Evolutionary conservation across 2,329 filamentous ascomycete genomes (phyloP).

Genomic region (Tetracladium maxilliforme): DNA sequence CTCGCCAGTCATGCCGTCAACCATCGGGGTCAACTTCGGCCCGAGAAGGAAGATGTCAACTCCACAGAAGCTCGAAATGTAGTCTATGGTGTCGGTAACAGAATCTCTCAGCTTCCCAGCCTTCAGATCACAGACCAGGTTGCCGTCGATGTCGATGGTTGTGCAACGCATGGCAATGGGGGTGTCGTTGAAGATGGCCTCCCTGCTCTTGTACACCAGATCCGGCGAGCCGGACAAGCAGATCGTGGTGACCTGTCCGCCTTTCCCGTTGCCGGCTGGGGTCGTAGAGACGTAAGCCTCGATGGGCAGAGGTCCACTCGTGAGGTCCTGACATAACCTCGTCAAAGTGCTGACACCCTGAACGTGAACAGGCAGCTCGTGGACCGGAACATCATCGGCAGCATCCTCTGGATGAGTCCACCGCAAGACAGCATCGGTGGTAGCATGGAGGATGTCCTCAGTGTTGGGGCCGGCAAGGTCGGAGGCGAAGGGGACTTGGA

Average conservation of each 20-base stretch:
- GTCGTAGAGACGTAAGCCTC: slow-evolving; percentile 76
- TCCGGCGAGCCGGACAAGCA: slow-evolving; percentile 82
- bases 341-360: slow-evolving; percentile 72
- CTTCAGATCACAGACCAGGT: slow-evolving; percentile 65
- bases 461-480: slow-evolving; percentile 84
- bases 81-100: slow-evolving; percentile 75
- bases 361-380: slow-evolving; percentile 83
- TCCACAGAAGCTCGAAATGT: slow-evolving; percentile 75
- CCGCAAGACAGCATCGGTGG: slow-evolving; percentile 69
- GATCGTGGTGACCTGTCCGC: slow-evolving; percentile 70
- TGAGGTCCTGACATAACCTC: slow-evolving; percentile 70
- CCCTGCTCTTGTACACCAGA: slow-evolving; percentile 76
- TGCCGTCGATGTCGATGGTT: slow-evolving; percentile 83
- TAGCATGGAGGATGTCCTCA: slow-evolving; percentile 90
- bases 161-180: slow-evolving; percentile 88
- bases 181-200: slow-evolving; percentile 80
- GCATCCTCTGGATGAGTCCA: slow-evolving; percentile 90
- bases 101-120: slow-evolving; percentile 45
- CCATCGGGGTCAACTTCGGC: slow-evolving; percentile 71
- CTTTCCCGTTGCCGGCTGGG: slow-evolving; percentile 57
- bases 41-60: slow-evolving; percentile 94
- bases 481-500: slow-evolving; percentile 93
- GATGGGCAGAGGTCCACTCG: slow-evolving; percentile 52
- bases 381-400: slow-evolving; percentile 67
- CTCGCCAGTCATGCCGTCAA: slow-evolving; percentile 60